A percentile compares a stretch with the other conserved stretches of the same genome.
Conservation (phyloP, 306 rosid genomes). For the Trifolium pratense region DNA sequence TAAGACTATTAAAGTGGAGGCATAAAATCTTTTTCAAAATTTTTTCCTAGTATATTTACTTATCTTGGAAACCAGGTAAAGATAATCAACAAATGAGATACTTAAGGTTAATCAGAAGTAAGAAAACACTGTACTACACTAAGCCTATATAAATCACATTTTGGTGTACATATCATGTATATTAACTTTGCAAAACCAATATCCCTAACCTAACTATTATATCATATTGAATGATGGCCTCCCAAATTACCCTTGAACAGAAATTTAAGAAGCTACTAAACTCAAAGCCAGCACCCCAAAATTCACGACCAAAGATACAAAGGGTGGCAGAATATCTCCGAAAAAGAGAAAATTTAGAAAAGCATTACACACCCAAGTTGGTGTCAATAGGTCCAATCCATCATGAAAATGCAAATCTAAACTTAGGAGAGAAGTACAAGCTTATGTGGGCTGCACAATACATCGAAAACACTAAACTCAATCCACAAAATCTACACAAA, state of each 20-base stretch:
- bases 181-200: background rate
- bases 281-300: background rate
- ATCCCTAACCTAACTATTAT: background rate
- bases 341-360: background rate
- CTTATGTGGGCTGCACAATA: conserved; percentile 1
- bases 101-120: background rate
- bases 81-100: background rate
- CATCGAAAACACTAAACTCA: background rate
- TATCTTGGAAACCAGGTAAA: background rate
- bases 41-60: background rate
- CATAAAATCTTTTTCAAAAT: background rate
- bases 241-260: background rate
- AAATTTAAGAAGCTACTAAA: background rate
- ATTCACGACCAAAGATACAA: conserved; percentile 15
- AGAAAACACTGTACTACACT: too few relatives aligned
- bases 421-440: conserved; percentile 27
- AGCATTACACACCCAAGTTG: conserved; percentile 22
- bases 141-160: too few relatives aligned
- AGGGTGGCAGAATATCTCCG: conserved; percentile 21
- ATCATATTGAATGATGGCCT: background rate
- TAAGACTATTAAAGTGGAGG: background rate
- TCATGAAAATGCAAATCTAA: background rate
- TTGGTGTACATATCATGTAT: background rate
- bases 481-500: background rate
- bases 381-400: conserved; percentile 37